Evolutionary conservation across 495 filamentous ascomycete species (phyloP), one percentile per base, ranked within the genome.

Genomic region (Hyaloscypha variabilis): DNA sequence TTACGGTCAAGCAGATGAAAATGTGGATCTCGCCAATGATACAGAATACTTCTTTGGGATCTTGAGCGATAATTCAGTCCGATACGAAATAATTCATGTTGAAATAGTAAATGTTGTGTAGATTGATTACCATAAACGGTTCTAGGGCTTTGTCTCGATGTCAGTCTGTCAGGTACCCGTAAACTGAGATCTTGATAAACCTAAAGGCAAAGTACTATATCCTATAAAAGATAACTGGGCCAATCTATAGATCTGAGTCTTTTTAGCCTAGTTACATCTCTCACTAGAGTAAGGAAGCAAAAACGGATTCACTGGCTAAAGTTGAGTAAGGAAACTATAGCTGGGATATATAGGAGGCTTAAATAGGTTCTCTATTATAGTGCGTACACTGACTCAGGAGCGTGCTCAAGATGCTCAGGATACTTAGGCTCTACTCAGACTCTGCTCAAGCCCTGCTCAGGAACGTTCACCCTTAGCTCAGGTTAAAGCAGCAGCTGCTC

Each of bases 21-120:
- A 60, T 34, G 34, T 60, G 58, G 4, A 60, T 49, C 6, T 34
- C 58, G 6, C 58, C 58, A 49, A 60, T 60, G 21, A 60, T 60
- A 49, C 28, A 39, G 23, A 60, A 60, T 6, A 60, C 58, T 21
- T 60, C 58, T 28, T 60, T 60, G n/a, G 58, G 58, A 11, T 34
- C 58, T 49, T 60, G 58, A n/a, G 8, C 28, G 8, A 11, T 11
- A 28, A 60, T 60, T 34, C 58, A 60, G 8, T 5, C 8, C 6
- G 58, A 60, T 31, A 60, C 49, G 36, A 60, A 60, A 49, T 60
- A 60, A 34, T 60, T 60, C 58, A 60, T 60, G 23, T 34, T 34
- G 36, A 60, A 60, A 11, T 31, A 60, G 36, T 60, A 60, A 2
- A 60, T 60, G 21, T 60, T 60, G 19, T 34, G 19, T 5, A 60